Evolutionary conservation across 345 rosid genomes (phyloP), one percentile per base, ranked within the genome.

Genomic region (Camelina sativa): DNA sequence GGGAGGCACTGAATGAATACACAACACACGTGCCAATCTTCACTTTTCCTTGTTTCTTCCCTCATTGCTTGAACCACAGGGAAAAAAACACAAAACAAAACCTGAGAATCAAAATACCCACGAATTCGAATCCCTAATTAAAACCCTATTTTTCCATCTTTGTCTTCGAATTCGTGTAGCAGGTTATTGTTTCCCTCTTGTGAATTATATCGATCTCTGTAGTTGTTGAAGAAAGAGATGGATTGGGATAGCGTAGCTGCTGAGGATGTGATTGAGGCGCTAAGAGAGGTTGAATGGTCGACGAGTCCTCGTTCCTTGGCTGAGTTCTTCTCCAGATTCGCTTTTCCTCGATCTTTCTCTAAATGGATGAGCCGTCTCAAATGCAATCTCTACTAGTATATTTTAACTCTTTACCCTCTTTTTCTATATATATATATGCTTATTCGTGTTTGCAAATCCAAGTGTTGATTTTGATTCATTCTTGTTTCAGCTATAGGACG

Each of bases 321-420:
- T 3, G 78, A 79, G 75, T 79, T 79, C 62, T 79, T 79, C 82
- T 79, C 82, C 60, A 67, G 78, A 79, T 79, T 79, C 50, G 71
- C 82, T 17, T 79, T 79, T 32, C 82, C 82, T 73, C 82, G 79
- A 55, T 73, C 79, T 51, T 67, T 79, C 74, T 74, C 78, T 63
- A 79, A 68, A 63, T 79, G 79, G 82, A 73, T 63, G 75, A 79
- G 79, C 9, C 82, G 82, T 22, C 79, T 79, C 71, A 79, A 79
- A 69, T 79, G 82, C 82, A 79, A 79, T 73, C 75, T 79, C 75
- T 79, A 73, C 78, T 79, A 79, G 82, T 79, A 69, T 15, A 48
- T 48, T 11, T 34, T 34, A n/a, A 34, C 44, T 13, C 4, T 25
- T 28, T 28, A 28, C 4, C 51, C 30, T 48, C 73, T 55, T 0